Conservation (phyloP, 2,329 filamentous ascomycete genomes). For the Clonostachys rosea region DNA sequence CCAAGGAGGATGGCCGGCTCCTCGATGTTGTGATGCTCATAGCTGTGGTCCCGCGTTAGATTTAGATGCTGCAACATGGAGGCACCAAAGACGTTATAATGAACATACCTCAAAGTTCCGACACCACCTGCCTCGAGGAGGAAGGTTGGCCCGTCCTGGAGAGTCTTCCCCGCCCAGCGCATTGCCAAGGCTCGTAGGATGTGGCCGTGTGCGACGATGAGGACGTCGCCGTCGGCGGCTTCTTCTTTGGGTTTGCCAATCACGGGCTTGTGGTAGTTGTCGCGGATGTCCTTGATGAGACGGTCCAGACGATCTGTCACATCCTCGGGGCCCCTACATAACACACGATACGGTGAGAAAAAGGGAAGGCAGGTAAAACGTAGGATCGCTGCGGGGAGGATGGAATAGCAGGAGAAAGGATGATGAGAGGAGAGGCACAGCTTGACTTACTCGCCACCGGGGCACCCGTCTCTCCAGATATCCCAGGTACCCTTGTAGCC, state of each 20-base stretch:
- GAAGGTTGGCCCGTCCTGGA: slow-evolving; percentile 73
- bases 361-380: background rate
- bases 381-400: background rate
- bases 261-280: slow-evolving; percentile 56
- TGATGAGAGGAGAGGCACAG: background rate
- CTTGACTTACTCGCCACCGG: slow-evolving; percentile 68
- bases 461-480: slow-evolving; percentile 87
- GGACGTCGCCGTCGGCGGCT: slow-evolving; percentile 27
- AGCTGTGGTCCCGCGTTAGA: slow-evolving; percentile 41
- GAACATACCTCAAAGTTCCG: slow-evolving; percentile 68
- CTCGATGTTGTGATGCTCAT: slow-evolving; percentile 73
- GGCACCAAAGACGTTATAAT: background rate
- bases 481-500: slow-evolving; percentile 65
- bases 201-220: slow-evolving; percentile 84
- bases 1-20: slow-evolving; percentile 79
- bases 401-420: background rate
- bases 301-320: slow-evolving; percentile 69
- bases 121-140: slow-evolving; percentile 87
- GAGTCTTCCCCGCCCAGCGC: slow-evolving; percentile 71
- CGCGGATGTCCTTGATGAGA: slow-evolving; percentile 70
- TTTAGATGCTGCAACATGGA: background rate
- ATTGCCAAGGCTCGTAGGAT: slow-evolving; percentile 85
- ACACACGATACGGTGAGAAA: background rate
- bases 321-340: slow-evolving; percentile 61
- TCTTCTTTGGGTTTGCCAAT: slow-evolving; percentile 49